These are phyloP conservation scores for Bromus sterilis DNA, from an alignment of 176 grass and related monocot genomes.

Conservation along the genomic window DNA sequence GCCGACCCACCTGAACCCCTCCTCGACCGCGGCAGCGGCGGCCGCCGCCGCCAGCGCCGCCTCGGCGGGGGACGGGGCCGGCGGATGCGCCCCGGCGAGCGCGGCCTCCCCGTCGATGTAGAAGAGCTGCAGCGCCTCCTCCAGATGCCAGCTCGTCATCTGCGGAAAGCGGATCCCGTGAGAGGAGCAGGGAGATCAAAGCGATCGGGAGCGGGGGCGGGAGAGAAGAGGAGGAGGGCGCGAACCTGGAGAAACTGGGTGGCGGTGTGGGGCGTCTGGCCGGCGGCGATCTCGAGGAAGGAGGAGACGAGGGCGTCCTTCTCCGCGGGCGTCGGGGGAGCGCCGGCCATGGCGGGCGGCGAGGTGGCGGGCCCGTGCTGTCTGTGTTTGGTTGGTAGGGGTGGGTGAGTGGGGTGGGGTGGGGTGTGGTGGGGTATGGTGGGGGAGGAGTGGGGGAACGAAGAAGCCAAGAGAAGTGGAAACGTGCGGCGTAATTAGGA, in stretches of 20 bases:
- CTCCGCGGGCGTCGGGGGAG: slow-evolving; percentile 24
- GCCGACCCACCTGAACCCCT: slow-evolving; percentile 11
- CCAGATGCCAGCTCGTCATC: slow-evolving; percentile 84
- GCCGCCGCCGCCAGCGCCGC: background rate
- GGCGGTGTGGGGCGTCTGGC: slow-evolving; percentile 60
- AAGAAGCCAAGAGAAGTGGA: background rate
- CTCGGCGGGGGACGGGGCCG: background rate
- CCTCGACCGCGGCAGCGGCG: slow-evolving; percentile 18
- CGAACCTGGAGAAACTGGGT: slow-evolving; percentile 74
- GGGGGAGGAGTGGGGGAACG: background rate
- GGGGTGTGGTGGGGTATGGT: background rate
- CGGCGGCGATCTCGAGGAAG: slow-evolving; percentile 94
- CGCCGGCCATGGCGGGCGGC: slow-evolving; percentile 37
- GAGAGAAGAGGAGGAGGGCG: background rate
- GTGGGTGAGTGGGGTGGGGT: background rate
- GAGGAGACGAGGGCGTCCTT: slow-evolving; percentile 59
- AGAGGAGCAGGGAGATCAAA: background rate
- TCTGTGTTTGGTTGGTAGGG: slow-evolving; percentile 16
- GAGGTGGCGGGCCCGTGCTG: background rate
- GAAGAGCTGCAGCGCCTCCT: slow-evolving; percentile 89
- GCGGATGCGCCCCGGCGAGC: slow-evolving; percentile 5
- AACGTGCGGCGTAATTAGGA: slow-evolving; percentile 25
- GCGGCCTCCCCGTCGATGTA: slow-evolving; percentile 71
- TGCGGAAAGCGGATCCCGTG: slow-evolving; percentile 26
- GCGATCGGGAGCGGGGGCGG: background rate